Percentiles rank a stretch among this genome's conserved stretches.
Evolutionary conservation across 2,329 filamentous ascomycete species (phyloP).

Genomic region (Aspergillus versicolor): DNA sequence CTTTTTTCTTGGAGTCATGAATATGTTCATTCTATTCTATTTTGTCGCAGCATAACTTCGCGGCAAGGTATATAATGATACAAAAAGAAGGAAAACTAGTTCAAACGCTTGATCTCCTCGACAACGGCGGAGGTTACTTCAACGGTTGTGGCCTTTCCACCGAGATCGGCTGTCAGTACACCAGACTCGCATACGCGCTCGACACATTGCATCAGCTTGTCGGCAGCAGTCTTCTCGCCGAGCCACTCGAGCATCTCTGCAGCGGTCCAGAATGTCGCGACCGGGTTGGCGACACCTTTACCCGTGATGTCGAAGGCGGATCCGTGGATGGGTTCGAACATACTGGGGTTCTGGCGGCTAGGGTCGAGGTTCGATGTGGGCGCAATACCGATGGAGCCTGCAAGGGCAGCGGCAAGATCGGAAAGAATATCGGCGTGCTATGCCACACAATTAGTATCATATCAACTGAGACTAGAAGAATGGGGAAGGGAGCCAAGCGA

Average conservation of each 20-base stretch:
- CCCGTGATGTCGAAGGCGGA: constrained; percentile 65
- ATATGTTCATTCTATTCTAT: neutral
- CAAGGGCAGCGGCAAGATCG: constrained; percentile 68
- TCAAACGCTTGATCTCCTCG: constrained; percentile 50
- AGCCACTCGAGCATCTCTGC: constrained; percentile 67
- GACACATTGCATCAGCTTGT: constrained; percentile 57
- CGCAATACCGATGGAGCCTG: constrained; percentile 70
- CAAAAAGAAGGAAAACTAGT: constrained; percentile 11
- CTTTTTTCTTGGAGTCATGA: neutral
- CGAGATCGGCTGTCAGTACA: constrained; percentile 60
- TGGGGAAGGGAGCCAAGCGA: neutral
- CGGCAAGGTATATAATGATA: neutral
- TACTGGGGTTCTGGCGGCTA: constrained; percentile 57
- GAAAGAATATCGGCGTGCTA: constrained; percentile 65
- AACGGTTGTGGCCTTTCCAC: constrained; percentile 57
- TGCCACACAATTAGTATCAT: neutral
- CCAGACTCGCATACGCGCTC: constrained; percentile 60
- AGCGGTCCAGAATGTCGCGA: constrained; percentile 68
- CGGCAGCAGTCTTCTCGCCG: constrained; percentile 58
- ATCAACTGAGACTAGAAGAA: neutral
- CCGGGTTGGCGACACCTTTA: constrained; percentile 60
- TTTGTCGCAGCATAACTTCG: neutral
- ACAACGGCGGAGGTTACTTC: constrained; percentile 60
- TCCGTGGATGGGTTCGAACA: constrained; percentile 66
- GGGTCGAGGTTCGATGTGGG: constrained; percentile 69